These are phyloP conservation scores for Aspergillus ochraceus DNA, from an alignment of 2,329 filamentous ascomycete species.

Conservation along the genomic window DNA sequence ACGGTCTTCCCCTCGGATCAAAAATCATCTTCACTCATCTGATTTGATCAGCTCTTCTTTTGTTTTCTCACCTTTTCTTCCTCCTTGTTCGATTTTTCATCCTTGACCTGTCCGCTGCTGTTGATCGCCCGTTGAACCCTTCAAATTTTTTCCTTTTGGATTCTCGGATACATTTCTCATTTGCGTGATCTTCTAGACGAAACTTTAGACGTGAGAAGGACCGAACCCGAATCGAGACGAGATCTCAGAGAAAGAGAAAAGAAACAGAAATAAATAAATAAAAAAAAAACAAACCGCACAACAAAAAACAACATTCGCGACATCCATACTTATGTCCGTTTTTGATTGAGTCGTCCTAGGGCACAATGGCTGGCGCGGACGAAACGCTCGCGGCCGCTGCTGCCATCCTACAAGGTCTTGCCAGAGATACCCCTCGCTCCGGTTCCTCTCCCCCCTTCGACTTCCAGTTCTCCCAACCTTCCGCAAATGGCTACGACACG, in stretches of 20 bases:
- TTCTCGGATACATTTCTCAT: slow-evolving; percentile 1
- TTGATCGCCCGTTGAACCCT: slow-evolving; percentile 1
- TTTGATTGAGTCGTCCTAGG: slow-evolving; percentile 28
- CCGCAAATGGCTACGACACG: slow-evolving; percentile 51
- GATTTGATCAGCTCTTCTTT: slow-evolving; percentile 1
- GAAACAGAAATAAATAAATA: not conserved
- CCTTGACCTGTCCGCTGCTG: not conserved
- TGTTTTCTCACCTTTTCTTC: not conserved
- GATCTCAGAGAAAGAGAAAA: not conserved
- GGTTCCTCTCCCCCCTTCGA: slow-evolving; percentile 38
- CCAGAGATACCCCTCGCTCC: slow-evolving; percentile 38
- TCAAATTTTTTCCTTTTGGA: slow-evolving; percentile 2
- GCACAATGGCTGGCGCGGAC: slow-evolving; percentile 49
- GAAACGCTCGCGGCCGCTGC: slow-evolving; percentile 50
- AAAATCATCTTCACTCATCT: slow-evolving; percentile 1
- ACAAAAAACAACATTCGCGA: slow-evolving; percentile 6
- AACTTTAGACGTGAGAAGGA: not conserved
- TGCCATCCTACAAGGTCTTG: slow-evolving; percentile 47
- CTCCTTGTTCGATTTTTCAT: not conserved
- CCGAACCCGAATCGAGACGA: not conserved
- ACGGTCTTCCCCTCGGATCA: not conserved
- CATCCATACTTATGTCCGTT: slow-evolving; percentile 21
- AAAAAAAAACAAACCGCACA: slow-evolving; percentile 3
- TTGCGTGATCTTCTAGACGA: slow-evolving; percentile 5
- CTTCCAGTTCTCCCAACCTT: slow-evolving; percentile 30